Evolutionary conservation across 1,284 basidiomycete species (phyloP).

Genomic region (Pisolithus thermaeus): DNA sequence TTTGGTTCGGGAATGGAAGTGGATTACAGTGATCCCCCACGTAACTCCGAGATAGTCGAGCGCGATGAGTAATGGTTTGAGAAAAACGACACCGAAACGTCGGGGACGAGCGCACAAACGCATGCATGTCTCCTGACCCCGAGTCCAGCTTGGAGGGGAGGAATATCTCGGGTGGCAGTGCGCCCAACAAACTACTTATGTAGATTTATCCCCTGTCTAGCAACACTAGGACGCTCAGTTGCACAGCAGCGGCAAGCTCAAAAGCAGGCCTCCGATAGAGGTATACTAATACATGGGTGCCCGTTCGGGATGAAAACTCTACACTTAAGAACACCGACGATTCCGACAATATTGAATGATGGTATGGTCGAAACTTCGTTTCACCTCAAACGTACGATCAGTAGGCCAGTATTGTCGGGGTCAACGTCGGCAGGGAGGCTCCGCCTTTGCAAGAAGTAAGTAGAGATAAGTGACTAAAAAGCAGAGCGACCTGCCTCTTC

Average conservation of each 20-base stretch:
- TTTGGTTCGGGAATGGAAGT: constrained; percentile 50
- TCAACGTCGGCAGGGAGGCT: constrained; percentile 52
- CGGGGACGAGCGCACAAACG: background rate
- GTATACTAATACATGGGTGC: too few species aligned
- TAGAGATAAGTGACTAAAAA: background rate
- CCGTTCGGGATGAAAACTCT: too few species aligned
- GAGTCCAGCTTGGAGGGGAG: too few species aligned
- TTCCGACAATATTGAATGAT: too few species aligned
- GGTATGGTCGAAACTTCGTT: background rate
- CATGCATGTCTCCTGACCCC: background rate
- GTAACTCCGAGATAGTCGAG: constrained; percentile 10
- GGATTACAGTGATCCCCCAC: constrained; percentile 29
- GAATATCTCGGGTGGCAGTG: too few species aligned
- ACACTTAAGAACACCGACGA: too few species aligned
- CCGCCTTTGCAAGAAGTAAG: constrained; percentile 11
- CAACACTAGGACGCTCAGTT: too few species aligned
- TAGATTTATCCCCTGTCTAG: too few species aligned
- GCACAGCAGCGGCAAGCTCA: too few species aligned
- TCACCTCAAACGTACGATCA: constrained; percentile 63
- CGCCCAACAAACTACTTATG: too few species aligned
- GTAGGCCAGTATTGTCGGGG: constrained; percentile 75
- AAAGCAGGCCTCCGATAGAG: too few species aligned
- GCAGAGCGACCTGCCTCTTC: constrained; percentile 50
- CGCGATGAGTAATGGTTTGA: constrained; percentile 2
- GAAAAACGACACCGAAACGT: background rate